These are phyloP conservation scores for Chaetomium sp. DNA, from an alignment of 2,329 filamentous ascomycete species.

Conservation along the genomic window DNA sequence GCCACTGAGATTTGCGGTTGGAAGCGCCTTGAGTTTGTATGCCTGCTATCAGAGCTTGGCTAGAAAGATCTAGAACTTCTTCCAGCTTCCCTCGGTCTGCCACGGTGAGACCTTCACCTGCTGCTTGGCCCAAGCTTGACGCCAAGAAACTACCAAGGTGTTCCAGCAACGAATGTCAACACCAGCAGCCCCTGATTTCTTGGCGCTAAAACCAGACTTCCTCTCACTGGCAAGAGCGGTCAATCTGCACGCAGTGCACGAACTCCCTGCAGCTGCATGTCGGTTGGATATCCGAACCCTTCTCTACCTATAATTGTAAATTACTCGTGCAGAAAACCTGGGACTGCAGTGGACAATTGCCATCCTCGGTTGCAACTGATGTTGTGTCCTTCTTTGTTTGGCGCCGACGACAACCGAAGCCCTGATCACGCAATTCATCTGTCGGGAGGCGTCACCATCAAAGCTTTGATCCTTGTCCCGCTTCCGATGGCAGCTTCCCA, in stretches of 20 bases:
- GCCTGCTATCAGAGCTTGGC: background rate
- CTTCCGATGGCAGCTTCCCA: background rate
- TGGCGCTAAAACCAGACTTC: background rate
- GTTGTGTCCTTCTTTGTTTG: background rate
- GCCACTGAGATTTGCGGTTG: background rate
- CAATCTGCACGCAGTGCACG: background rate
- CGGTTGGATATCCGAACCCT: background rate
- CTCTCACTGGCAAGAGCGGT: background rate
- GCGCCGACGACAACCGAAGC: slow-evolving; percentile 21
- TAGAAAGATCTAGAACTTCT: slow-evolving; percentile 31
- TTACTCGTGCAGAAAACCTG: background rate
- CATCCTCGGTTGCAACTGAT: background rate
- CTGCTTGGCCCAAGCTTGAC: slow-evolving; percentile 9
- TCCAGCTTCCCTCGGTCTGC: slow-evolving; percentile 9
- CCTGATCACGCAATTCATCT: slow-evolving; percentile 29
- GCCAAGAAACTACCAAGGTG: slow-evolving; percentile 14
- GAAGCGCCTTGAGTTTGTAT: background rate
- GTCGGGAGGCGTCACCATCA: slow-evolving; percentile 21
- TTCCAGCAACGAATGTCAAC: slow-evolving; percentile 22
- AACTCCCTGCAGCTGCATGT: background rate
- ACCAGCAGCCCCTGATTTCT: slow-evolving; percentile 19
- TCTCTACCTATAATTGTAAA: background rate
- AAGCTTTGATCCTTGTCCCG: background rate
- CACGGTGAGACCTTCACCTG: background rate
- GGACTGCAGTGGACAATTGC: background rate